Base-by-base conservation (phyloP, 257 asterid species). In the Coffea eugenioides region DNA sequence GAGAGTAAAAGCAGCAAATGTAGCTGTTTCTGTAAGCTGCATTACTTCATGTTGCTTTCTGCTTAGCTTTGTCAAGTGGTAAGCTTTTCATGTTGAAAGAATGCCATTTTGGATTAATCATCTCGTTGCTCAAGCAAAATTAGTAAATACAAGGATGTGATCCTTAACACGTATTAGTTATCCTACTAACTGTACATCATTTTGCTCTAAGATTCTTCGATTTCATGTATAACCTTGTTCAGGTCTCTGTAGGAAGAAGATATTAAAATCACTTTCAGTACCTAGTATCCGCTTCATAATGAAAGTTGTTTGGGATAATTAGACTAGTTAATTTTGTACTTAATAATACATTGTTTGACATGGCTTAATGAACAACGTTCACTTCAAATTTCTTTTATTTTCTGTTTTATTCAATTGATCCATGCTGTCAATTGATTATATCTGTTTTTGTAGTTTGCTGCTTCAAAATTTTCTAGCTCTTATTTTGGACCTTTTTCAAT, bases 401-500 rank as follows among this genome's bases (percentile, higher is more conserved):
- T 7, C 65, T 23, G 5, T 64, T 25, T 41, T 48, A 76, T 25
- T 18, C 45, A 4, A 9, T 31, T 59, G 36, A 59, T 14, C 0
- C 54, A 45, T 61, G 31, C 57, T 64, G 34, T 25, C 34, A 45
- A n/a, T 64, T 76, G 27, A 31, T 76, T 34, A 45, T 45, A 51
- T 68, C 25, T n/a, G 16, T 62, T 65, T 31, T 2, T 78, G 21
- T 51, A 39, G 14, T 51, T 43, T 80, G 68, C 70, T 45, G 18
- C 39, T 46, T 65, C 13, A 27, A 46, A 20, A 65, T 39, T 39
- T 51, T 43, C 2, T 61, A 31, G 54, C 73, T 27, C 79, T 77
- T 84, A 57, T 23, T 66, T 57, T 76, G 76, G 71, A 78, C 41
- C 77, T 84, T 80, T 59, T 82, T 82, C 82, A 48, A 54, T 79